Base-by-base conservation (phyloP, 2,329 filamentous ascomycete species). In the Alternaria arborescens region DNA sequence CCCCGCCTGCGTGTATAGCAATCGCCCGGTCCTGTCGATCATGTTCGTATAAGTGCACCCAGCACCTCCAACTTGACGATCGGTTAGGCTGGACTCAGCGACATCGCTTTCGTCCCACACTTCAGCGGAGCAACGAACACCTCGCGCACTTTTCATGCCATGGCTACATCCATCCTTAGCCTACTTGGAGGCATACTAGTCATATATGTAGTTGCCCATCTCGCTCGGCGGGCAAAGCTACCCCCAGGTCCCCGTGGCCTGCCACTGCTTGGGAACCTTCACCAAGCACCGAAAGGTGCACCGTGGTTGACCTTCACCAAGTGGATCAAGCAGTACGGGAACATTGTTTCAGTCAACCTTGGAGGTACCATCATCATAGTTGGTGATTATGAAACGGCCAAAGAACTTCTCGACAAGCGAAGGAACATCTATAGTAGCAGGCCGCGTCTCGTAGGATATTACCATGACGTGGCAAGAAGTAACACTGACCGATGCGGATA, bases 381-480 rank as follows among this genome's bases (percentile, higher is more conserved):
- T 58, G 82, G 83, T 59, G 80, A 83, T 47, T 79, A 81, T 4
- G 81, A 81, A 72, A 75, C 79, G 3, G 83, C 83, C 0, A 81
- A 80, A 22, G 83, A 86, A 14, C 71, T 86, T 11, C 80, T 87
- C n/a, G 83, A 85, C 55, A 85, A 84, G 68, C 79, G 82, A 44
- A 81, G 81, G 0, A 80, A 79, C 12, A 80, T 83, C 55, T 86
- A 85, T 67, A 80, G 82, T 5, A 82, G 82, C 22, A 46, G 61
- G n/a, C 62, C 61, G 7, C 79, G 81, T 28, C 82, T 84, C 80
- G 76, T 85, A 2, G 55, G 58, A n/a, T 22, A 22, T 3, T 38
- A 18, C 20, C 18, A 14, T 24, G 18, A 48, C 8, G 22, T 24
- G 11, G 2, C 46, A 36, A 5, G 18, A 41, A 6, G 22, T 3